A percentile compares a stretch with the other conserved stretches of the same genome.
phyloP scores from a whole-genome alignment of 768 basidiomycete species.

The Boletus eberwhitei region DNA sequence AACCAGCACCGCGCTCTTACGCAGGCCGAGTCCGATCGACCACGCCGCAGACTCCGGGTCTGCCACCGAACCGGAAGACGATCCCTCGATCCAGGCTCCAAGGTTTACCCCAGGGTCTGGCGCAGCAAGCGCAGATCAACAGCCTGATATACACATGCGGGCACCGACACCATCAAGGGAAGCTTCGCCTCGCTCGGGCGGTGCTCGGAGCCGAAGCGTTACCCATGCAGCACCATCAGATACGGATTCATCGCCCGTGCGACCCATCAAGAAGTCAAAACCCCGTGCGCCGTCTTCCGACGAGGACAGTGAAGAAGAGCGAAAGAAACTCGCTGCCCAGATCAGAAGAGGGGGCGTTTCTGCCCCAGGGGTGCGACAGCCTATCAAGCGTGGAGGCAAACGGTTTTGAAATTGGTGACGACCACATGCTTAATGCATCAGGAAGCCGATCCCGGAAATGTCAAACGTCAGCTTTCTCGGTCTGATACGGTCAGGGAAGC shows the following conservation, averaged over 20 bases:
- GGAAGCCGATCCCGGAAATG: background rate
- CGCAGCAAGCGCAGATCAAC: constrained; percentile 9
- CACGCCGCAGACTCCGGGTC: constrained; percentile 21
- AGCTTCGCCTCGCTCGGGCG: constrained; percentile 6
- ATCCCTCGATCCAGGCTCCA: constrained; percentile 1
- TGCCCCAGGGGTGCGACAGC: constrained; percentile 62
- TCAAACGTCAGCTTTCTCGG: background rate
- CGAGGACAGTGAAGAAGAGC: constrained; percentile 58
- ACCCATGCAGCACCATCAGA: constrained; percentile 33
- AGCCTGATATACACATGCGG: constrained; percentile 14
- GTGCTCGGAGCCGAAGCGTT: constrained; percentile 21
- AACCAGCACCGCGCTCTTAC: background rate
- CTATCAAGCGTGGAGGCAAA: constrained; percentile 72
- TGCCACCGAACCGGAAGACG: constrained; percentile 30
- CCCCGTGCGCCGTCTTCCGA: constrained; percentile 40
- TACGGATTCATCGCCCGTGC: constrained; percentile 51
- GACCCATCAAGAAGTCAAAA: constrained; percentile 48
- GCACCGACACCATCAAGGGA: constrained; percentile 22
- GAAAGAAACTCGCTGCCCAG: constrained; percentile 40
- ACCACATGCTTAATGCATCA: background rate
- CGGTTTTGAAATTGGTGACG: constrained; percentile 50
- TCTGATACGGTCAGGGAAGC: background rate
- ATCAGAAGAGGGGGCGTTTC: constrained; percentile 38
- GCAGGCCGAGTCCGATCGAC: constrained; percentile 9
- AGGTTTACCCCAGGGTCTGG: background rate